Conservation (phyloP, 495 filamentous ascomycete species). For the Tirmania nivea region DNA sequence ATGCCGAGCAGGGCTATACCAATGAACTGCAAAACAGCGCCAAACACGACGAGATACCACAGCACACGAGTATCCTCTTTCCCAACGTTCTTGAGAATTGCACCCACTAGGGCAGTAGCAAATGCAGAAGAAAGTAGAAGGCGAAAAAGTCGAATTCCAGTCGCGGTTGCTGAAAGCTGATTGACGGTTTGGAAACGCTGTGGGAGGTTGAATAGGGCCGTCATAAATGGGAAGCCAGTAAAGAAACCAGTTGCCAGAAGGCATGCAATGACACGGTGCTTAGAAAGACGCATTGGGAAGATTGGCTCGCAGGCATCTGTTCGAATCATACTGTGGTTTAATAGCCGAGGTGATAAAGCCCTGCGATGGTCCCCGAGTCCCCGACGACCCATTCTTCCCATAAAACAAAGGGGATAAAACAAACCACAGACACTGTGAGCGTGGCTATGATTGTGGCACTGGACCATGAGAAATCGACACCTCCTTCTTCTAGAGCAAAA, state of each 20-base stretch:
- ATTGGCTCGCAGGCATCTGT: constrained; percentile 10
- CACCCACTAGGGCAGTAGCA: constrained; percentile 29
- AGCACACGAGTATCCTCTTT: constrained; percentile 24
- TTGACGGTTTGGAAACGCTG: constrained; percentile 39
- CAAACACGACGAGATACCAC: constrained; percentile 28
- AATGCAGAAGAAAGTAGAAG: constrained; percentile 31
- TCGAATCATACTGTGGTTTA: not conserved
- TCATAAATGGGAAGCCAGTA: constrained; percentile 35
- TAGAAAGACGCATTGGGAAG: constrained; percentile 22
- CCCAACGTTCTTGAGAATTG: constrained; percentile 22
- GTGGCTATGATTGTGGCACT: constrained; percentile 25
- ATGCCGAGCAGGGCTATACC: constrained; percentile 30
- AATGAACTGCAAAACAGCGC: constrained; percentile 27
- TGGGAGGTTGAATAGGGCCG: constrained; percentile 33
- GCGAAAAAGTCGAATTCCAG: constrained; percentile 36
- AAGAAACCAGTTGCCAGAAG: constrained; percentile 28
- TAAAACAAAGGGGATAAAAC: constrained; percentile 26
- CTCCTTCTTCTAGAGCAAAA: constrained; percentile 34
- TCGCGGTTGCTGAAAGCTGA: constrained; percentile 24
- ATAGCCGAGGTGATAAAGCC: not conserved
- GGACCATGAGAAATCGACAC: constrained; percentile 25
- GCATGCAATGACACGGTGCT: constrained; percentile 9
- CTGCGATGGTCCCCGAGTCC: not conserved
- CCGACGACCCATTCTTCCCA: constrained; percentile 21
- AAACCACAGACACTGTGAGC: constrained; percentile 24